A percentile compares a stretch with the other conserved stretches of the same genome.
Conservation (phyloP, 2,329 filamentous ascomycete genomes). For the Aspergillus sp. region DNA sequence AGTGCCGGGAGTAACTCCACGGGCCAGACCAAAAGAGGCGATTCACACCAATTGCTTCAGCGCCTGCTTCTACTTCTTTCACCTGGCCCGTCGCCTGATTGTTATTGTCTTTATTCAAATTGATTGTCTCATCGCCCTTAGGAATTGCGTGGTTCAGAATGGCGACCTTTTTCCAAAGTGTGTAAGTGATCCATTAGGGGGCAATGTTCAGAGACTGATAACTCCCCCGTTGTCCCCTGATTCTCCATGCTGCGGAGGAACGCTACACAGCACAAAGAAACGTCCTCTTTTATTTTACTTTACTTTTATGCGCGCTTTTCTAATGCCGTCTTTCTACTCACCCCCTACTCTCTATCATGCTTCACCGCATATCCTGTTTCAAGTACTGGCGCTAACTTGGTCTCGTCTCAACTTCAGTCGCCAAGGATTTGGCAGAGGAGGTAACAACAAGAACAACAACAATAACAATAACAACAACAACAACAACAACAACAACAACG, state of each 20-base stretch:
- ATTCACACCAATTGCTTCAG: background rate
- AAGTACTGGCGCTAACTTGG: conserved; percentile 16
- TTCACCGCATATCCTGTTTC: conserved; percentile 6
- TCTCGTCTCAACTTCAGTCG: conserved; percentile 30
- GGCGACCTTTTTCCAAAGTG: conserved; percentile 45
- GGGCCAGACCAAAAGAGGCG: conserved; percentile 12
- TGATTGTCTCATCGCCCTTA: conserved; percentile 7
- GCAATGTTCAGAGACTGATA: conserved; percentile 8
- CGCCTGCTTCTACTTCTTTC: background rate
- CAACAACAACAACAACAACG: conserved; percentile 28
- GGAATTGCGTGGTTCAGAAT: conserved; percentile 23
- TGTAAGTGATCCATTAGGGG: conserved; percentile 32
- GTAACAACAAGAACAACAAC: conserved; percentile 40
- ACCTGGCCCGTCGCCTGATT: background rate
- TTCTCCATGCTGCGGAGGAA: conserved; percentile 15
- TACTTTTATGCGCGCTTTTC: conserved; percentile 4
- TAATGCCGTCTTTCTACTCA: conserved; percentile 3
- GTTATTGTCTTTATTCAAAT: conserved; percentile 1
- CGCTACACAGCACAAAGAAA: conserved; percentile 1
- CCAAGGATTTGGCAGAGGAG: conserved; percentile 44
- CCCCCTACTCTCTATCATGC: conserved; percentile 3
- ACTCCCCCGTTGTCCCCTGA: conserved; percentile 18
- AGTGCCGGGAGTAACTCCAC: conserved; percentile 12
- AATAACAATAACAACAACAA: no score
- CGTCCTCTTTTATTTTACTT: conserved; percentile 2